Evolutionary conservation across 768 basidiomycete genomes (phyloP).

Genomic region (Termitomyces sp.): DNA sequence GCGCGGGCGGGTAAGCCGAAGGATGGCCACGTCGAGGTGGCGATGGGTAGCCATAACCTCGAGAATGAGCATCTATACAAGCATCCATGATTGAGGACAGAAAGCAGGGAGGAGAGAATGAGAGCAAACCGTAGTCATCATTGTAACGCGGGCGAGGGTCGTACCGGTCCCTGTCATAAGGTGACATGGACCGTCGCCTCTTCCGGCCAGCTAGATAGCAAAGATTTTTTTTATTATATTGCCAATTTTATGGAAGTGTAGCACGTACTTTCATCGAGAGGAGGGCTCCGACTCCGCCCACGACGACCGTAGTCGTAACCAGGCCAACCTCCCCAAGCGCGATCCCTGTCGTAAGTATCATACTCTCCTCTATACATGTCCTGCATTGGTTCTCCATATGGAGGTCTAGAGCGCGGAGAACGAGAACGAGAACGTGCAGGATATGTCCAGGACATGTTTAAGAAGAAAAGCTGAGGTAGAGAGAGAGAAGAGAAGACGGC

Average conservation of each 20-base stretch:
- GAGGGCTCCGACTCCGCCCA: slow-evolving; percentile 75
- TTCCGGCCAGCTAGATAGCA: slow-evolving; percentile 54
- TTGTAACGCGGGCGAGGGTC: slow-evolving; percentile 79
- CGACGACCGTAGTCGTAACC: slow-evolving; percentile 66
- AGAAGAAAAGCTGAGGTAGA: slow-evolving; percentile 50
- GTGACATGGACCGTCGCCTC: slow-evolving; percentile 74
- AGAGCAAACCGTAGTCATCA: slow-evolving; percentile 71
- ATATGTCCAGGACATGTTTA: slow-evolving; percentile 81
- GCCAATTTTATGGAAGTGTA: not conserved
- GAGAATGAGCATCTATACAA: slow-evolving; percentile 57
- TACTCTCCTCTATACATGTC: slow-evolving; percentile 62
- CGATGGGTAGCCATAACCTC: slow-evolving; percentile 52
- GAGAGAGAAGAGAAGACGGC: slow-evolving; percentile 55
- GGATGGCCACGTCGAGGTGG: slow-evolving; percentile 61
- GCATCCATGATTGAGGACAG: slow-evolving; percentile 10
- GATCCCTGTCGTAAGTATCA: slow-evolving; percentile 72
- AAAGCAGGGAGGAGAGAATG: not conserved
- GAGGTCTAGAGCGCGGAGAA: slow-evolving; percentile 61
- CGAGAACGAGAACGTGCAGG: slow-evolving; percentile 83
- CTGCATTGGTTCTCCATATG: slow-evolving; percentile 51
- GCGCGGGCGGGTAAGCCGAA: slow-evolving; percentile 39
- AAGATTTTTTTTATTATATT: slow-evolving; percentile 5
- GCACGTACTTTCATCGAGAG: slow-evolving; percentile 57
- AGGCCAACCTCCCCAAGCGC: slow-evolving; percentile 60
- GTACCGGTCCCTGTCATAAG: slow-evolving; percentile 79